Evolutionary conservation across 768 basidiomycete species (phyloP).

Genomic region (Russula olivacea): DNA sequence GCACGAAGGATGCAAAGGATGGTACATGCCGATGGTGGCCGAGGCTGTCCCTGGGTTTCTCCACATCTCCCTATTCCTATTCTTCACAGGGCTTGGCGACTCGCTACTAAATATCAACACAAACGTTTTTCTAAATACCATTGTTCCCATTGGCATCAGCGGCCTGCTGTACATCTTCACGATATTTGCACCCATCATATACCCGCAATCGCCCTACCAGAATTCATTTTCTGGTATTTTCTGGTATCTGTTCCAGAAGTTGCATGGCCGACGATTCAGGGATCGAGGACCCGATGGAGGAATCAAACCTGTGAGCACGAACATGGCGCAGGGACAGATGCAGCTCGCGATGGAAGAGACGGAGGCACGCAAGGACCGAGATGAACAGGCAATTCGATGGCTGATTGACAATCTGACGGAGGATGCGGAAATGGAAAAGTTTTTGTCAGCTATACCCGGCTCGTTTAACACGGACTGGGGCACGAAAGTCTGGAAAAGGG

Average conservation of each 20-base stretch:
- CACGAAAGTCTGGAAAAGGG: too few relatives aligned
- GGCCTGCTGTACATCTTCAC: neutral
- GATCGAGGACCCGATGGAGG: neutral
- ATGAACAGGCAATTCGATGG: conserved; percentile 4
- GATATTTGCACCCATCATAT: neutral
- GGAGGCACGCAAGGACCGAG: neutral
- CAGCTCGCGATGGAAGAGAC: conserved; percentile 9
- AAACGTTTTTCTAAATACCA: neutral
- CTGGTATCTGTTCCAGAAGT: neutral
- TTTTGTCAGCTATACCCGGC: too few relatives aligned
- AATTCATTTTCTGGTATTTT: neutral
- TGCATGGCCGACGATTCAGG: neutral
- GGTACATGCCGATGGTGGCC: neutral
- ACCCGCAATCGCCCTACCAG: neutral
- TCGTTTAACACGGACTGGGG: too few relatives aligned
- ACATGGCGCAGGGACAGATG: conserved; percentile 7
- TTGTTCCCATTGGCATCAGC: neutral
- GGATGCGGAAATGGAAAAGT: too few relatives aligned
- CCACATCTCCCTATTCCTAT: neutral
- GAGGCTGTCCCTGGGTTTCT: neutral
- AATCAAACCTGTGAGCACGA: neutral
- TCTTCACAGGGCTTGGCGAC: neutral
- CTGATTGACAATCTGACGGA: neutral
- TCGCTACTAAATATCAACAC: neutral
- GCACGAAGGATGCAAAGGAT: neutral